Evolutionary conservation across 371 early-diverging fungal genomes (phyloP).

Genomic region (Paramicrosporidium saccamoebae): DNA sequence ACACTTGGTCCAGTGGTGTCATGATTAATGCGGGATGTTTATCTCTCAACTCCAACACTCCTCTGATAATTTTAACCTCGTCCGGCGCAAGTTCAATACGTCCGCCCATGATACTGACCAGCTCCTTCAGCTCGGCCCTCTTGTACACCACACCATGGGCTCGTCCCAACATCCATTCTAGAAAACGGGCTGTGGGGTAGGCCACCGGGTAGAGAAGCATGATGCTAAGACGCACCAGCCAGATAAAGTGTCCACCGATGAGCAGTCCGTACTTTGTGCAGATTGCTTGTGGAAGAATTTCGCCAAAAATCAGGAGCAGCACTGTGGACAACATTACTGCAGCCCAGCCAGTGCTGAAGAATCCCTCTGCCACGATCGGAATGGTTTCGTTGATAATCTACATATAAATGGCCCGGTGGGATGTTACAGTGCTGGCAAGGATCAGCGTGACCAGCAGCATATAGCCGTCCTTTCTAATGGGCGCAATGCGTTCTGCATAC

Average conservation of each 20-base stretch:
- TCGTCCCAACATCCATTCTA: constrained; percentile 31
- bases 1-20: constrained; percentile 53
- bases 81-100: constrained; percentile 48
- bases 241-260: constrained; percentile 38
- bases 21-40: constrained; percentile 46
- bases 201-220: constrained; percentile 21
- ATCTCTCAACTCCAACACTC: constrained; percentile 54
- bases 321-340: constrained; percentile 60
- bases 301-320: constrained; percentile 65
- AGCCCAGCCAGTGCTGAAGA: constrained; percentile 33
- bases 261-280: constrained; percentile 39
- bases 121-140: constrained; percentile 40
- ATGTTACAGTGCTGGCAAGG: constrained; percentile 51
- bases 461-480: constrained; percentile 25
- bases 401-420: too few relatives aligned
- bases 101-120: constrained; percentile 60
- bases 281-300: constrained; percentile 56
- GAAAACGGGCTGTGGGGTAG: constrained; percentile 36
- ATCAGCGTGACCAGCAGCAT: constrained; percentile 49
- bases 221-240: constrained; percentile 26
- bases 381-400: constrained; percentile 77
- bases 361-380: constrained; percentile 50
- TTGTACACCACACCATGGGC: constrained; percentile 26
- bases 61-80: constrained; percentile 65
- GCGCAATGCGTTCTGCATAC: constrained; percentile 21